Conservation (phyloP, 2,329 filamentous ascomycete genomes). For the Aspergillus sp. region DNA sequence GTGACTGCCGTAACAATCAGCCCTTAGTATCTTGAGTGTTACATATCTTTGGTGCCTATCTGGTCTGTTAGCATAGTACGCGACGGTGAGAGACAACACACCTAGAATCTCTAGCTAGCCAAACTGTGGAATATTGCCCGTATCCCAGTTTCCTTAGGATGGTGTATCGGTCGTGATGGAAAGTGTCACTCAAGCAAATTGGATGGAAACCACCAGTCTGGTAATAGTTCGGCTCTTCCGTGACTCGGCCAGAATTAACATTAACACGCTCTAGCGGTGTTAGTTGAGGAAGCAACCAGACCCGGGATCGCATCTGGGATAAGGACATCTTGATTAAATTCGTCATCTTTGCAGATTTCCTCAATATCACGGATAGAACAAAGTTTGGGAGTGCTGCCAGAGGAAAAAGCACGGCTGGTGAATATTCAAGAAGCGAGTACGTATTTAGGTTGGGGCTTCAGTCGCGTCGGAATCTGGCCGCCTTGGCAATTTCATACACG, state of each 20-base stretch:
- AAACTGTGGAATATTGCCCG: constrained; percentile 94
- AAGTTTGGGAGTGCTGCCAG: too few species aligned
- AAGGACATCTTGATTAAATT: too few species aligned
- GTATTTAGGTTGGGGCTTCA: too few species aligned
- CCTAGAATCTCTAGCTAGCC: constrained; percentile 71
- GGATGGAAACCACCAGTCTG: constrained; percentile 74
- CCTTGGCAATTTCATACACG: too few species aligned
- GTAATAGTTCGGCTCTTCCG: constrained; percentile 90
- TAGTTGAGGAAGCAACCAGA: too few species aligned
- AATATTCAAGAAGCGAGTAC: too few species aligned
- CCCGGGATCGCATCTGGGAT: too few species aligned
- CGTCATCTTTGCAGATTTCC: too few species aligned
- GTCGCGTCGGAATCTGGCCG: too few species aligned
- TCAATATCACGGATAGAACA: too few species aligned
- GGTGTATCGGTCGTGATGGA: constrained; percentile 89
- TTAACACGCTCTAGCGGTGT: not conserved
- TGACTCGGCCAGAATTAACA: not conserved
- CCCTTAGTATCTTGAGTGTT: constrained; percentile 25
- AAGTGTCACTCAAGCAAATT: constrained; percentile 60
- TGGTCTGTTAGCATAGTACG: constrained; percentile 9
- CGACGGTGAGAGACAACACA: constrained; percentile 13
- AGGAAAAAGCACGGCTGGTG: too few species aligned
- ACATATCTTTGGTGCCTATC: constrained; percentile 21
- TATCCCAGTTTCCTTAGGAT: constrained; percentile 89
- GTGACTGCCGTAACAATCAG: constrained; percentile 25